These are phyloP conservation scores for Cenchrus purpureus DNA, from an alignment of 176 grass and related monocot species.

Conservation along the genomic window DNA sequence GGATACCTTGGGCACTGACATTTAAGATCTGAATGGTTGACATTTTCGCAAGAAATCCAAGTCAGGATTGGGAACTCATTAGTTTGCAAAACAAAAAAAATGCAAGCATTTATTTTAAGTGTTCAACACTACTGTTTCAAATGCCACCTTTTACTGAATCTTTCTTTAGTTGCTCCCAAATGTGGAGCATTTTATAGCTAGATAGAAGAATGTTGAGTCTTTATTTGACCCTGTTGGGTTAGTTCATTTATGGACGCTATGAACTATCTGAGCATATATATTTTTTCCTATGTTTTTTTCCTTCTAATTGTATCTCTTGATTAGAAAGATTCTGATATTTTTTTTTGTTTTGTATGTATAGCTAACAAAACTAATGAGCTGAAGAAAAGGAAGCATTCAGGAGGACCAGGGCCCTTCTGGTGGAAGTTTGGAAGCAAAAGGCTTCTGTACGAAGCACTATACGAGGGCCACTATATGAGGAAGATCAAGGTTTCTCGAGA, in stretches of 20 bases:
- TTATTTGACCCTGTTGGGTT: not conserved
- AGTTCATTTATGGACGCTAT: constrained; percentile 24
- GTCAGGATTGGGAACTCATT: not conserved
- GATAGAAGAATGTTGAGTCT: constrained; percentile 10
- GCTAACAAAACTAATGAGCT: constrained; percentile 43
- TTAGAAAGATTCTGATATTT: constrained; percentile 4
- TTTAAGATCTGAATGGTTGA: constrained; percentile 6
- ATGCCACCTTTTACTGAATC: not conserved
- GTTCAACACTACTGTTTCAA: not conserved
- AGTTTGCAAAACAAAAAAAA: constrained; percentile 16
- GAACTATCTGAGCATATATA: constrained; percentile 5
- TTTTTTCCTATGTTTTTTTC: not conserved
- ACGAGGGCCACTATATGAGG: constrained; percentile 42
- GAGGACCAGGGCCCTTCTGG: constrained; percentile 69
- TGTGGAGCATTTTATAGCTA: not conserved
- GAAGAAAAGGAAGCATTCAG: constrained; percentile 58
- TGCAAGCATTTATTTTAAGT: not conserved
- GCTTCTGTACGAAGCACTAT: constrained; percentile 69
- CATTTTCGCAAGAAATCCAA: constrained; percentile 7
- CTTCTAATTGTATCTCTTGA: not conserved
- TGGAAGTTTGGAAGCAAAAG: constrained; percentile 97
- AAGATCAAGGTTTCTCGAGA: constrained; percentile 41
- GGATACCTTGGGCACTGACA: not conserved
- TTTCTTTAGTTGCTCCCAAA: not conserved
- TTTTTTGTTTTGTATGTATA: constrained; percentile 15